Base-by-base conservation (phyloP, 108 stramenopile species). In the Cyclotella baltica region DNA sequence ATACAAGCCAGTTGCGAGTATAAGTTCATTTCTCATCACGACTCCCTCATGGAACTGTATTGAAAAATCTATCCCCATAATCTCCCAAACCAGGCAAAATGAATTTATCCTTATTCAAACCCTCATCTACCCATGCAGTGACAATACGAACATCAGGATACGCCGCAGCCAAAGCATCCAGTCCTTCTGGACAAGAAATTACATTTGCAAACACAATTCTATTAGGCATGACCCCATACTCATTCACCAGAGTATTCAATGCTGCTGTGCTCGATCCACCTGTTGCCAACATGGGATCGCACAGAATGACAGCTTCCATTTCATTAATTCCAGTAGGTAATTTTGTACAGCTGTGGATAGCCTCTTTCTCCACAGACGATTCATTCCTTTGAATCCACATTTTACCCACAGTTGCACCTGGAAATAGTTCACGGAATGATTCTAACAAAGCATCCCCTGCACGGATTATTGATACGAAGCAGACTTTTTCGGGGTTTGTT, bases 221-320 rank as follows among this genome's bases (percentile, higher is more conserved):
- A 10, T 72, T 57, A 1, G 88, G 86, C 37, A 83, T 73, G 0
- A 97, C 96, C 3, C 84, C 75, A 57, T 87, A 81, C 23, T 83
- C 61, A 0, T 87, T 83, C 3, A 89, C 61, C 67, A 99, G 71
- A 8, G 83, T 80, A 19, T 87, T 73, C 35, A 99, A 77, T 22
- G 99, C 99, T 62, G 73, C 77, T 16, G 77, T 61, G 11, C 96
- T 97, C 36, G 88, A 92, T 19, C 98, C 98, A 20, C 98, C 99
- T 5, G 99, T 99, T 6, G 98, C 99, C 59, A 99, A 85, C 99
- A 99, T 99, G 11, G 99, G 99, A 81, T 99, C 99, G 58, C 95
- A 96, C 9, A 99, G 84, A 13, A 99, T 43, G 0, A 99, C 89
- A 55, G 88, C 72, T 43, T 55, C 52, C 89, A 90, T 94, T 1